Percentiles rank a stretch among this genome's conserved stretches.
Conservation (phyloP, 768 basidiomycete species). For the Agaricus sinodeliciosus region DNA sequence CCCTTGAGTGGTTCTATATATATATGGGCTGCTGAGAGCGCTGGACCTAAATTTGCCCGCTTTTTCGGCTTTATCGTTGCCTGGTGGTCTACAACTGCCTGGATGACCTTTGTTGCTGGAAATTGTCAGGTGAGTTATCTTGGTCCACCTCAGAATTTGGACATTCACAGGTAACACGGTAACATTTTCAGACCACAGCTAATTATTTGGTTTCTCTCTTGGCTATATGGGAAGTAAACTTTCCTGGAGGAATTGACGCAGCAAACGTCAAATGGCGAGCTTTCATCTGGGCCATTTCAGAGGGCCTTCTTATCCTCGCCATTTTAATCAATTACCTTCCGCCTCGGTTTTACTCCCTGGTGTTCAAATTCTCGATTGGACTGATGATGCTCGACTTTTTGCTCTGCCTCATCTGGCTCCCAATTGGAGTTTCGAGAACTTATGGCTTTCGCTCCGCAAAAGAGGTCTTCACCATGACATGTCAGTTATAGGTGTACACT, state of each 20-base stretch:
- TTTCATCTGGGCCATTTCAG: slow-evolving; percentile 78
- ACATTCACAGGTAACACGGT: background rate
- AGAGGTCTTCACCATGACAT: slow-evolving; percentile 78
- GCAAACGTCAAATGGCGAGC: slow-evolving; percentile 82
- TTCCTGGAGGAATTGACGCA: slow-evolving; percentile 70
- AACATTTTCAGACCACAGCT: slow-evolving; percentile 58
- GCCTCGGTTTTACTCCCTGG: slow-evolving; percentile 59
- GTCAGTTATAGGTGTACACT: slow-evolving; percentile 34
- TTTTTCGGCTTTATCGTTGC: slow-evolving; percentile 88
- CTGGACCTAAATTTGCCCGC: slow-evolving; percentile 79
- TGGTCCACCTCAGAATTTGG: background rate
- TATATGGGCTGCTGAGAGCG: slow-evolving; percentile 91
- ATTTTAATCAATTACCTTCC: slow-evolving; percentile 85
- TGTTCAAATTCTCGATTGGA: slow-evolving; percentile 72
- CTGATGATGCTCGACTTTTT: slow-evolving; percentile 85
- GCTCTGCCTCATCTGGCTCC: slow-evolving; percentile 86
- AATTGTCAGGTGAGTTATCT: slow-evolving; percentile 66
- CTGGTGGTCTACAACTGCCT: slow-evolving; percentile 93
- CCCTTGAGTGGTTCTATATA: slow-evolving; percentile 90
- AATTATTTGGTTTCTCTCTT: slow-evolving; percentile 87
- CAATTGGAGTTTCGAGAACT: slow-evolving; percentile 82
- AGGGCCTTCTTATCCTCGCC: slow-evolving; percentile 60
- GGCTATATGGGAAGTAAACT: slow-evolving; percentile 71
- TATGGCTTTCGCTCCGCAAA: slow-evolving; percentile 84
- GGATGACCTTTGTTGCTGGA: slow-evolving; percentile 90